Evolutionary conservation across 305 asterid species (phyloP).

Genomic region (Caryopteris hybrid): DNA sequence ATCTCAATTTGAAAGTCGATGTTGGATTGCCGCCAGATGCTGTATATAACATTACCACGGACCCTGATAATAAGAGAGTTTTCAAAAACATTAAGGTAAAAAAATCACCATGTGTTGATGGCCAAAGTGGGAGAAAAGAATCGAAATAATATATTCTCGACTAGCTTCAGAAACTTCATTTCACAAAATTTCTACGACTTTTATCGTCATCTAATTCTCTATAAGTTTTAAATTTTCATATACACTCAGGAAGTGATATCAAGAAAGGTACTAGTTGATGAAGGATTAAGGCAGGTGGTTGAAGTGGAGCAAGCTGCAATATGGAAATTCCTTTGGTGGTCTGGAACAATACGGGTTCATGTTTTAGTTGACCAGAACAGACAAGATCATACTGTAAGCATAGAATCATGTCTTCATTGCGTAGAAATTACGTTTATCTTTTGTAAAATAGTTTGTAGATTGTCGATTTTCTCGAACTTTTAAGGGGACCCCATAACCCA

Average conservation of each 20-base stretch:
- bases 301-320: conserved; percentile 91
- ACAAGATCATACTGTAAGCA: conserved; percentile 64
- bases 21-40: conserved; percentile 96
- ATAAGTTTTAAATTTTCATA: conserved; percentile 8
- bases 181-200: neutral
- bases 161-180: neutral
- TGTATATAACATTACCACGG: conserved; percentile 67
- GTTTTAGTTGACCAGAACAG: conserved; percentile 87
- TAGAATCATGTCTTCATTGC: neutral
- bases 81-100: conserved; percentile 88
- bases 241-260: conserved; percentile 72
- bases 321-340: conserved; percentile 94
- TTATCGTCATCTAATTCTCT: neutral
- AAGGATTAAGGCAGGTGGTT: conserved; percentile 84
- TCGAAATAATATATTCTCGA: neutral
- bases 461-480: neutral
- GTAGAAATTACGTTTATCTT: neutral
- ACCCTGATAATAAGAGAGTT: conserved; percentile 83
- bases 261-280: conserved; percentile 73
- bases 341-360: conserved; percentile 79
- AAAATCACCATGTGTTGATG: neutral
- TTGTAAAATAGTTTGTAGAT: neutral
- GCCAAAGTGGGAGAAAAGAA: neutral
- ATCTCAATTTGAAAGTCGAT: conserved; percentile 49
- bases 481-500: neutral